Base-by-base conservation (phyloP, 805 yeast genomes). In the Kodamaea laetipori region DNA sequence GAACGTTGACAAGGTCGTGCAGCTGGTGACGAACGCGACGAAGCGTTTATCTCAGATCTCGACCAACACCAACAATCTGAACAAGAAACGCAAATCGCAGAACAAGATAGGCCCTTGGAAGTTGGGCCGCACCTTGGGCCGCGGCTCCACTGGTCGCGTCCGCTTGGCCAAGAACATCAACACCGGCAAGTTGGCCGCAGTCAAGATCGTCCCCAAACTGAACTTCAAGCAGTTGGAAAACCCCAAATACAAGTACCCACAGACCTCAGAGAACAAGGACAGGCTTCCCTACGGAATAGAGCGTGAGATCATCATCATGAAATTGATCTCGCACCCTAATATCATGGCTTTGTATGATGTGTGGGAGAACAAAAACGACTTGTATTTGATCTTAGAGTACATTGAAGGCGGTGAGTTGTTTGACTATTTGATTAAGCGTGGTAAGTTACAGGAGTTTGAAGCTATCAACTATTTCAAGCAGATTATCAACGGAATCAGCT, bases 391-490 rank as follows among this genome's bases (percentile, higher is more conserved):
- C 6, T 69, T 94, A 44, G 99, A 94, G 66, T 94, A 94, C 66
- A 90, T 95, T 37, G 97, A 94, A 67, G 97, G 97, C 42, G 99
- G 99, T 35, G 99, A 94, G 68, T 73, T 94, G 39, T 94, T 94
- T 59, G 97, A 94, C 66, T 80, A 90, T 53, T 73, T 94, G 43
- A 90, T 94, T 46, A 90, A 89, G 60, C 77, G 85, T 44, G 98
- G 98, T 9, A 82, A 88, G 27, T 73, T 94, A 35, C 90, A 85
- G 43, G 99, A 94, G 64, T 73, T 75, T 40, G 97, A 94, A 59
- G 98, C 98, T 2, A 79, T 92, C 43, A 80, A 81, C 54, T 94
- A 90, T 68, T 94, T 94, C 64, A 79, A 86, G 51, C 96, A 88
- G 60, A 87, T 88, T 52, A 81, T 89, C 49, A 76, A 81, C 47